These are phyloP conservation scores for Saprolegnia diclina DNA, from an alignment of 352 stramenopile genomes.

Conservation along the genomic window DNA sequence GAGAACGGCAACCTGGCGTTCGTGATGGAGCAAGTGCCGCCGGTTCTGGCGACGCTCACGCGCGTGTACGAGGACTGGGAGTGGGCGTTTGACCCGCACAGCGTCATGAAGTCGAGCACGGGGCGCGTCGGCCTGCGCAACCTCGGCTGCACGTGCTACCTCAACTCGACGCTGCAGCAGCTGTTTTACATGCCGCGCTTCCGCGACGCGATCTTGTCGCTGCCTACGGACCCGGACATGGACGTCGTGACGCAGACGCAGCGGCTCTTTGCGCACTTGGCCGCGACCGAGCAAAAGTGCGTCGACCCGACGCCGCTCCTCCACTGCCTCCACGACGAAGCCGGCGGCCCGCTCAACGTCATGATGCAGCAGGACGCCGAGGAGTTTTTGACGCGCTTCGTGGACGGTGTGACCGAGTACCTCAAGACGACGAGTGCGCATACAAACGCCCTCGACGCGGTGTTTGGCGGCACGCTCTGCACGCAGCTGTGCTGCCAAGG, in stretches of 20 bases:
- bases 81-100: conserved; percentile 19
- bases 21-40: conserved; percentile 21
- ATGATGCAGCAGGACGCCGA: conserved; percentile 42
- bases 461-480: conserved; percentile 30
- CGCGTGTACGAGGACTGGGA: conserved; percentile 25
- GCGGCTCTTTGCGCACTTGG: conserved; percentile 34
- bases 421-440: conserved; percentile 54
- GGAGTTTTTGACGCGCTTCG: conserved; percentile 40
- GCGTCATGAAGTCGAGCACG: conserved; percentile 17
- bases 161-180: conserved; percentile 44
- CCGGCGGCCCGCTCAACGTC: conserved; percentile 33
- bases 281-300: conserved; percentile 24
- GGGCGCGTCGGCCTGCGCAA: conserved; percentile 34
- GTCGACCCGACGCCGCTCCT: conserved; percentile 31
- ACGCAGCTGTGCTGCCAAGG: conserved; percentile 32
- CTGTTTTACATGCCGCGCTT: conserved; percentile 35
- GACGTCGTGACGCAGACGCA: conserved; percentile 34
- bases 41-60: neutral
- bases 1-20: conserved; percentile 22
- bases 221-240: conserved; percentile 20
- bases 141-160: conserved; percentile 41
- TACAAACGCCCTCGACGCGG: conserved; percentile 3
- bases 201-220: conserved; percentile 18
- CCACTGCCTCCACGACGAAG: conserved; percentile 31
- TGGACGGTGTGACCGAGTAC: conserved; percentile 27